phyloP scores from a whole-genome alignment of 148 eudicot species.

The Talinum fruticosum region DNA sequence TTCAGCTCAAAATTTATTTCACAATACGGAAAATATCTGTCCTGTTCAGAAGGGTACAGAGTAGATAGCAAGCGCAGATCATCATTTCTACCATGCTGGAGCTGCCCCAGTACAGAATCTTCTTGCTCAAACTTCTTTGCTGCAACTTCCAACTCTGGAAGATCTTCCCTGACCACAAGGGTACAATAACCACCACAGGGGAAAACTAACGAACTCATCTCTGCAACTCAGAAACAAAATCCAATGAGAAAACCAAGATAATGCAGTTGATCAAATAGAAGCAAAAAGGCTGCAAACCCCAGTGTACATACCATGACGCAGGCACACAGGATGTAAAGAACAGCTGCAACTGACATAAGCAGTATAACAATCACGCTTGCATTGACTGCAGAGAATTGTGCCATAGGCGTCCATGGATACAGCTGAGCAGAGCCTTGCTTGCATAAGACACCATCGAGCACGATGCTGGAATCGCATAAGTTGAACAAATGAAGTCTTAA shows the following conservation, averaged over 20 bases:
- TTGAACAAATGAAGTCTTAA: constrained; percentile 64
- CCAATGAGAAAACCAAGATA: background rate
- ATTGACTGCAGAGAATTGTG: constrained; percentile 84
- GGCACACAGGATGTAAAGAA: constrained; percentile 70
- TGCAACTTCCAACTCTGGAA: constrained; percentile 66
- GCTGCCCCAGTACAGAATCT: constrained; percentile 43
- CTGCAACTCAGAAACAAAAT: constrained; percentile 36
- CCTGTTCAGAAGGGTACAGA: constrained; percentile 39
- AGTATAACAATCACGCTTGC: constrained; percentile 93
- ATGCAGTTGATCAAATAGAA: background rate
- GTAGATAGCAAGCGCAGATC: constrained; percentile 42
- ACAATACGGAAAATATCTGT: constrained; percentile 68
- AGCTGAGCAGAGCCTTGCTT: constrained; percentile 37
- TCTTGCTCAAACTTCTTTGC: constrained; percentile 83
- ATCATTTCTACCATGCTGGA: constrained; percentile 38
- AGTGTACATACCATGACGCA: constrained; percentile 72
- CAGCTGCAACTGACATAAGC: constrained; percentile 86
- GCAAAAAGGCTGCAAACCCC: background rate
- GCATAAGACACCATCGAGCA: constrained; percentile 76
- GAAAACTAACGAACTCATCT: constrained; percentile 44
- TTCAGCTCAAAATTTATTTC: constrained; percentile 33
- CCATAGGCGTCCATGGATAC: constrained; percentile 52
- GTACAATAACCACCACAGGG: constrained; percentile 68
- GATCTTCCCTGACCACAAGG: constrained; percentile 61
- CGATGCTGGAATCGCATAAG: constrained; percentile 85